Evolutionary conservation across 75 land plant genomes (phyloP).

Genomic region (Pinus taeda): DNA sequence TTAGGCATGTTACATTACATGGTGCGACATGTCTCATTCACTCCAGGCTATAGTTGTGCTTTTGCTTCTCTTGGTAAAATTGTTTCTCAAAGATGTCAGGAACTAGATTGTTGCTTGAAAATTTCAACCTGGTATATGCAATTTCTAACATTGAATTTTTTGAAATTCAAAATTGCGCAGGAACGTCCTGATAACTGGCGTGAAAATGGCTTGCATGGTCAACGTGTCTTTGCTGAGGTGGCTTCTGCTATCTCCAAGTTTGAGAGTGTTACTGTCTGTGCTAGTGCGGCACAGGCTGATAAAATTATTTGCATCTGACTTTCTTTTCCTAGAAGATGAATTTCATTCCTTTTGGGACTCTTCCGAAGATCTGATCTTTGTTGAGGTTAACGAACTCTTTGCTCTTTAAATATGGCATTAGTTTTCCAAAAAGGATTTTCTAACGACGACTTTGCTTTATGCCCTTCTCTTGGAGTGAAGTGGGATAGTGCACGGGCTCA

Average conservation of each 20-base stretch:
- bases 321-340: conserved; percentile 2
- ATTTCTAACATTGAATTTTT: background rate
- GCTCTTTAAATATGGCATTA: background rate
- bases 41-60: no score
- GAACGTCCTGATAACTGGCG: conserved; percentile 98
- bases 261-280: conserved; percentile 95
- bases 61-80: background rate
- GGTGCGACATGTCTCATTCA: no score
- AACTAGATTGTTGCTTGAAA: conserved; percentile 3
- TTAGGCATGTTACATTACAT: no score
- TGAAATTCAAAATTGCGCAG: conserved; percentile 22
- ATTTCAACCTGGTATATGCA: conserved; percentile 1
- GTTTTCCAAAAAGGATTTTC: background rate
- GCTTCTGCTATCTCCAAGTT: conserved; percentile 88
- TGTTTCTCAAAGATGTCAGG: background rate
- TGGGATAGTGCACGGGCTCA: conserved; percentile 75
- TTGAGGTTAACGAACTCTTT: background rate
- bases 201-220: conserved; percentile 60
- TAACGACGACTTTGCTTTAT: conserved; percentile 1
- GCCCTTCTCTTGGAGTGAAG: conserved; percentile 22
- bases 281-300: conserved; percentile 62
- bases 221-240: conserved; percentile 64
- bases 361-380: conserved; percentile 5
- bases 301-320: background rate
- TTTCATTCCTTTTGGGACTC: background rate